phyloP scores from a whole-genome alignment of 2,329 filamentous ascomycete genomes.

The Chrysoporthe deuterocubensis region DNA sequence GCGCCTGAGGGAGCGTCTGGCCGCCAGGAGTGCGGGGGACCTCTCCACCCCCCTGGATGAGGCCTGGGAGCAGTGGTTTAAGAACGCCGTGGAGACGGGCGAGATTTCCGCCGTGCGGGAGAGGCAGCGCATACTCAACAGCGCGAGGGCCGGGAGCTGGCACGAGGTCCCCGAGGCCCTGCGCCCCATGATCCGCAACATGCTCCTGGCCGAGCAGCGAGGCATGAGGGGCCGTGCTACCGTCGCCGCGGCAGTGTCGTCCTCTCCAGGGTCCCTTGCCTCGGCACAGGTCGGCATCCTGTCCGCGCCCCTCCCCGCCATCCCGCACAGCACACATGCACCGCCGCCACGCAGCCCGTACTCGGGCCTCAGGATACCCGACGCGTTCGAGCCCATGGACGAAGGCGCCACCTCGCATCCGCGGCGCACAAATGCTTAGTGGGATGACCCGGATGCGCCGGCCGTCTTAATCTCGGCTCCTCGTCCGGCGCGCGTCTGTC shows the following conservation, averaged over 20 bases:
- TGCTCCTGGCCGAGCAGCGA: slow-evolving; percentile 45
- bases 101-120: slow-evolving; percentile 44
- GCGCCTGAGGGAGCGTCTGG: slow-evolving; percentile 66
- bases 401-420: slow-evolving; percentile 21
- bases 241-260: slow-evolving; percentile 4
- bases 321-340: slow-evolving; percentile 13
- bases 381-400: slow-evolving; percentile 19
- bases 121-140: slow-evolving; percentile 53
- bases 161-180: slow-evolving; percentile 60
- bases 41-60: slow-evolving; percentile 65
- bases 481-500: slow-evolving; percentile 10
- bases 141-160: slow-evolving; percentile 62
- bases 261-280: slow-evolving; percentile 24
- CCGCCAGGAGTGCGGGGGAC: slow-evolving; percentile 65
- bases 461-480: slow-evolving; percentile 8
- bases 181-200: slow-evolving; percentile 55
- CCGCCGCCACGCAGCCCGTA: slow-evolving; percentile 23
- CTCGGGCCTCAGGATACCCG: slow-evolving; percentile 22
- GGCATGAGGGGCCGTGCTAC: slow-evolving; percentile 26
- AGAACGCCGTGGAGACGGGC: slow-evolving; percentile 69
- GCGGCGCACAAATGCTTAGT: slow-evolving; percentile 25
- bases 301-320: slow-evolving; percentile 16
- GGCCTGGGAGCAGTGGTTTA: slow-evolving; percentile 76
- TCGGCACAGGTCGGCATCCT: slow-evolving; percentile 20
- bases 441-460: not conserved